Evolutionary conservation across 352 stramenopile genomes (phyloP), one percentile per base, ranked within the genome.

Genomic region (Blastocystis sp.): DNA sequence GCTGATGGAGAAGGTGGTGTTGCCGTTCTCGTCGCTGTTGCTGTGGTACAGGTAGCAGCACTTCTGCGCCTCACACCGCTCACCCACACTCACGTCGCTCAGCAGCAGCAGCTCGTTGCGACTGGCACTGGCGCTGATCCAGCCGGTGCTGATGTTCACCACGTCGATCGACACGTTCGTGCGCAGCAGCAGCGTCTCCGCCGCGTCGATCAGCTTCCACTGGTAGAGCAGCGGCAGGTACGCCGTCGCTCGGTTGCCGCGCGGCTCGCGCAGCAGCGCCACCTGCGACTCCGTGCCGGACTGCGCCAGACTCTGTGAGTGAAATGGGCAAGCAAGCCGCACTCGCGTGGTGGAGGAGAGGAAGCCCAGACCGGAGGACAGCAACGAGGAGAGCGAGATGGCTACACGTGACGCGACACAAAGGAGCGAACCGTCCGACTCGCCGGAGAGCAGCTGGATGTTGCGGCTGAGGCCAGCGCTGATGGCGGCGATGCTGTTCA

Each of bases 41-140:
- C 52, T 69, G 24, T 28, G 40, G 34, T 84, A 84, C 59, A 84
- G 74, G 45, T 84, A 84, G 54, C 74, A 84, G 54, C 74, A 84
- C 24, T 64, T 57, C 74, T 84, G 69, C n/a, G 3, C 19, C 6
- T 84, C 54, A 84, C 17, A 10, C 48, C 38, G 17, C 34, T 11
- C 24, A 21, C 6, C 3, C 52, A 48, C 40, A 4, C 17, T 24
- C 48, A 84, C 74, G 69, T 84, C 28, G 4, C 48, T 68, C 34
- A 64, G 52, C 54, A 84, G 43, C 19, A 84, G 24, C 52, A 84
- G 61, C n/a, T 69, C 60, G 74, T 63, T 84, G 10, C 38, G 59
- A 4, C 14, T 28, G 21, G 45, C 60, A 10, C 17, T 70, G 9
- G 17, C 2, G 21, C 66, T 84, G 1, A 84, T 40, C 40, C 38